Evolutionary conservation across 2,329 filamentous ascomycete species (phyloP).

Genomic region (Aspergillus ibericus): DNA sequence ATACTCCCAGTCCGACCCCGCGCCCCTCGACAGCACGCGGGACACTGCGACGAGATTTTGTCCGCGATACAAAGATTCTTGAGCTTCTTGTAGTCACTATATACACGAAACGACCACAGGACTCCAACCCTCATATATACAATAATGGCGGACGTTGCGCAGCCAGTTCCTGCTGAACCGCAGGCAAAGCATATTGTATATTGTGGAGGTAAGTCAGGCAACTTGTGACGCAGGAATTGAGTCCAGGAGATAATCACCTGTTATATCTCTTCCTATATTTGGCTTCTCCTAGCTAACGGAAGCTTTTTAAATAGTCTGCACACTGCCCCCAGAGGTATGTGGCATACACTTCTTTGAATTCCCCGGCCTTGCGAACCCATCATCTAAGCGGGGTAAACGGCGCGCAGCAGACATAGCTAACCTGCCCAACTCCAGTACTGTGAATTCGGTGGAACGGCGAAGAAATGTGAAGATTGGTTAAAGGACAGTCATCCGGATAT

Average conservation of each 20-base stretch:
- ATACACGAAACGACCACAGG: not conserved
- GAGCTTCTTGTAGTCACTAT: not conserved
- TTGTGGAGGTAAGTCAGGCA: conserved; percentile 56
- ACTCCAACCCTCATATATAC: not conserved
- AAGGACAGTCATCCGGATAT: conserved; percentile 70
- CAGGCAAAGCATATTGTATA: conserved; percentile 60
- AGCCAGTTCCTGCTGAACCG: conserved; percentile 38
- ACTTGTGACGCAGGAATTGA: not conserved
- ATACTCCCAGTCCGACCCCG: not conserved
- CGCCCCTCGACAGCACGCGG: not conserved
- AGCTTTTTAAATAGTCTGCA: conserved; percentile 53
- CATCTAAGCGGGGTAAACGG: too few species aligned
- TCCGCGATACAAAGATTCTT: not conserved
- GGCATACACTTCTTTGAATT: not conserved
- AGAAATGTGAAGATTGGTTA: conserved; percentile 98
- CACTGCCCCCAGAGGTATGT: conserved; percentile 66
- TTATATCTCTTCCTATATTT: not conserved
- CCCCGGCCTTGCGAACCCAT: not conserved
- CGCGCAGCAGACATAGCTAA: too few species aligned
- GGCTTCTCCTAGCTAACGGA: not conserved
- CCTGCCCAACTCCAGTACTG: conserved; percentile 69
- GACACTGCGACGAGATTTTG: not conserved
- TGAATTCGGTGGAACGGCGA: conserved; percentile 94
- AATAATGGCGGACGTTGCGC: conserved; percentile 38
- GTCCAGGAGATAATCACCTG: not conserved